These are phyloP conservation scores for Rhodotorula diobovata DNA, from an alignment of 768 basidiomycete genomes.

Conservation along the genomic window DNA sequence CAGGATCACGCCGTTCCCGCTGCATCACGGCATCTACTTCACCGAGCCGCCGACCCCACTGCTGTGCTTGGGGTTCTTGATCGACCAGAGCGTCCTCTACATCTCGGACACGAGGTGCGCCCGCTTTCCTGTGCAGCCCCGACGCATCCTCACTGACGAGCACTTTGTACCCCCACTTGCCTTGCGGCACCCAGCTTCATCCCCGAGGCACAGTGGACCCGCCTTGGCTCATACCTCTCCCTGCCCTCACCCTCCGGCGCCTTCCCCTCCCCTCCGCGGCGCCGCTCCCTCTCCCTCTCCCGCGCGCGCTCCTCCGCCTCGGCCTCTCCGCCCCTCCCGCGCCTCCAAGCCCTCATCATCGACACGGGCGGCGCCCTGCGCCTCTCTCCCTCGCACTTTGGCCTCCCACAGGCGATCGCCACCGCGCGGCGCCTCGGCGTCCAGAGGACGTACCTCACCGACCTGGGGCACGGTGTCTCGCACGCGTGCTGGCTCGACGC, in stretches of 20 bases:
- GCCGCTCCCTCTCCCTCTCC: neutral
- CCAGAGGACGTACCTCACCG: slow-evolving; percentile 20
- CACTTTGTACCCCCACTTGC: too few species aligned
- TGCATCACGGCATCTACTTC: slow-evolving; percentile 22
- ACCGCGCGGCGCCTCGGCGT: slow-evolving; percentile 18
- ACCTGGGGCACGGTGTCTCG: slow-evolving; percentile 17
- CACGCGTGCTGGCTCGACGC: slow-evolving; percentile 9
- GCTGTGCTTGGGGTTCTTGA: slow-evolving; percentile 42
- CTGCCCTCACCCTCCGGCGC: slow-evolving; percentile 10
- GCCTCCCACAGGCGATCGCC: slow-evolving; percentile 27
- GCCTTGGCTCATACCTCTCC: slow-evolving; percentile 1
- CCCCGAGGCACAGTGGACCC: slow-evolving; percentile 11
- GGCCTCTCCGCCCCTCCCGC: slow-evolving; percentile 9
- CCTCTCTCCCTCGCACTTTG: slow-evolving; percentile 16
- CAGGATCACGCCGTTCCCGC: slow-evolving; percentile 40
- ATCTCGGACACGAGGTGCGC: slow-evolving; percentile 47
- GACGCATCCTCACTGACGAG: too few species aligned
- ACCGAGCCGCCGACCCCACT: slow-evolving; percentile 18
- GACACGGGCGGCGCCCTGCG: slow-evolving; percentile 2
- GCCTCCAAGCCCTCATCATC: slow-evolving; percentile 22
- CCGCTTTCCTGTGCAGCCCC: too few species aligned
- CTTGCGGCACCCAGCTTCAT: slow-evolving; percentile 23
- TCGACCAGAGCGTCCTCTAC: slow-evolving; percentile 64
- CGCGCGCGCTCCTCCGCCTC: neutral
- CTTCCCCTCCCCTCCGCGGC: too few species aligned